Percentiles rank a stretch among this genome's conserved stretches.
These are phyloP conservation scores for Trichosporon sp. DNA, from an alignment of 1,284 basidiomycete genomes.

Conservation along the genomic window DNA sequence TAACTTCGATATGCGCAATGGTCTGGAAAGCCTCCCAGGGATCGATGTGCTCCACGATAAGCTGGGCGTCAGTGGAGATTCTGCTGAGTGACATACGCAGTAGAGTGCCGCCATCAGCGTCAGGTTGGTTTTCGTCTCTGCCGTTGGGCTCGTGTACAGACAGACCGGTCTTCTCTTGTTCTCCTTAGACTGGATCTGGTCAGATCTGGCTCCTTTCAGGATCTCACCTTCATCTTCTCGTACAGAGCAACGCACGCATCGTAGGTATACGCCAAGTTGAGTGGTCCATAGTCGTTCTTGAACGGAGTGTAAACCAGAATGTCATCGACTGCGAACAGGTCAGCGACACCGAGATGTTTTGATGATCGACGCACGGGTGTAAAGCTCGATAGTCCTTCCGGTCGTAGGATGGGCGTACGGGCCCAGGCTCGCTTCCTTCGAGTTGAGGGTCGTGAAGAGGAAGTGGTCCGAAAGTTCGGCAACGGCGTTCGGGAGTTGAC, in stretches of 20 bases:
- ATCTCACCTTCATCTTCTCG: conserved; percentile 77
- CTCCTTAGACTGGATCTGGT: conserved; percentile 65
- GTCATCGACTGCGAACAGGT: conserved; percentile 62
- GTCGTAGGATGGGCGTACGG: conserved; percentile 45
- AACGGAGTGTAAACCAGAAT: conserved; percentile 91
- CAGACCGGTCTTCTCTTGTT: conserved; percentile 63
- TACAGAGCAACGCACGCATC: conserved; percentile 92
- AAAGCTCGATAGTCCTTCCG: conserved; percentile 40
- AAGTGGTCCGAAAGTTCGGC: conserved; percentile 47
- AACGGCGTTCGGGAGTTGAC: conserved; percentile 42
- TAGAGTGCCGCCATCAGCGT: conserved; percentile 90
- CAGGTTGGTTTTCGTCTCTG: conserved; percentile 87
- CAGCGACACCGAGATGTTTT: conserved; percentile 56
- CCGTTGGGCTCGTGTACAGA: conserved; percentile 83
- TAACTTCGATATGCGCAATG: conserved; percentile 84
- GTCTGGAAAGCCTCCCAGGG: conserved; percentile 95
- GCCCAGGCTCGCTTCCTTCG: conserved; percentile 34
- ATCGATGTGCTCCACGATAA: conserved; percentile 88
- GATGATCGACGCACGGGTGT: conserved; percentile 42
- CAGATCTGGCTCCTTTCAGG: conserved; percentile 32
- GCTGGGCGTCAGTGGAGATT: conserved; percentile 60
- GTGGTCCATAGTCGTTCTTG: conserved; percentile 91
- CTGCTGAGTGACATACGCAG: conserved; percentile 37
- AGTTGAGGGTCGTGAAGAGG: conserved; percentile 50
- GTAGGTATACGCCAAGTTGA: conserved; percentile 89